These are phyloP conservation scores for Aristolochia fimbriata DNA, from an alignment of 164 flowering plant species.

Conservation along the genomic window DNA sequence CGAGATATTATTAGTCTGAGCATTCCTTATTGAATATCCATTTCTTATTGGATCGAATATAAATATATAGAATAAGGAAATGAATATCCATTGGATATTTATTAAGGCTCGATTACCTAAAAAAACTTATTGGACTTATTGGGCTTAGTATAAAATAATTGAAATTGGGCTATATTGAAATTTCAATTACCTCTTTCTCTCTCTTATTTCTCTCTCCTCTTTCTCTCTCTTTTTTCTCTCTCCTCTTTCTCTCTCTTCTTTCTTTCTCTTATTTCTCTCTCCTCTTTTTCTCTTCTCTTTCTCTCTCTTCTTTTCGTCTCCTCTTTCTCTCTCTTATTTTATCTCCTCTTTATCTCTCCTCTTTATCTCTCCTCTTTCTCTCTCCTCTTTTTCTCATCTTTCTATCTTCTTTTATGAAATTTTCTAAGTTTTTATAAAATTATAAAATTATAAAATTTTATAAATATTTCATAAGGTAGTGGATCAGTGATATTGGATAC, in stretches of 20 bases:
- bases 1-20: no score
- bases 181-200: not conserved
- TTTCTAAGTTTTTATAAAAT: not conserved
- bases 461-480: not conserved
- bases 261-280: not conserved
- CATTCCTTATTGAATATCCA: not conserved
- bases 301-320: not conserved
- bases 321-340: not conserved
- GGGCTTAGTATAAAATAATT: not conserved
- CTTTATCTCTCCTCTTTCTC: no score
- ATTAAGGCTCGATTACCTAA: not conserved
- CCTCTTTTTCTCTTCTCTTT: not conserved
- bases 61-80: no score
- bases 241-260: not conserved
- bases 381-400: no score
- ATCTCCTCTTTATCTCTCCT: no score
- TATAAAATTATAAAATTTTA: no score
- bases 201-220: slow-evolving; percentile 3
- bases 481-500: not conserved
- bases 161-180: not conserved
- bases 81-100: not conserved
- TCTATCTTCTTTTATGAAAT: not conserved
- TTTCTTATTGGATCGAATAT: not conserved
- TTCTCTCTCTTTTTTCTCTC: not conserved
- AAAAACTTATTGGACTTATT: not conserved